Evolutionary conservation across 805 yeast species (phyloP).

Genomic region (Torulaspora maleeae): DNA sequence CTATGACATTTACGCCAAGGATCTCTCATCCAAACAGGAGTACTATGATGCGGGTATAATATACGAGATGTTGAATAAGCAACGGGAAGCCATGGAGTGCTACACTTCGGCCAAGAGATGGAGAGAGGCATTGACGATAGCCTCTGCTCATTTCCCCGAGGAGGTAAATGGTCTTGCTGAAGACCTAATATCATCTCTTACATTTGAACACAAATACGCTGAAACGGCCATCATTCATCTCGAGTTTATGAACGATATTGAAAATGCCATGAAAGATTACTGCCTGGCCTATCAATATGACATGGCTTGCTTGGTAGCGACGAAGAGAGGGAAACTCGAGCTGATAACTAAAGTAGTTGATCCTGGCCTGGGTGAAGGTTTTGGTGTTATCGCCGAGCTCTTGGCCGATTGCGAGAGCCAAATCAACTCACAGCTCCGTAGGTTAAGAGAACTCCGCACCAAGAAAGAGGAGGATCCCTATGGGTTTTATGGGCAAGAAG

Average conservation of each 20-base stretch:
- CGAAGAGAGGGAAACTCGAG: conserved; percentile 40
- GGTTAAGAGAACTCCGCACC: conserved; percentile 77
- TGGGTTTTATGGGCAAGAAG: conserved; percentile 70
- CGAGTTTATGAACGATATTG: conserved; percentile 55
- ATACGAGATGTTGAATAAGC: conserved; percentile 61
- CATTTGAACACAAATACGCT: conserved; percentile 64
- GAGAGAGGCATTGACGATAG: conserved; percentile 75
- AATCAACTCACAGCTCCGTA: conserved; percentile 70
- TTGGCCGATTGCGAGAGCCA: conserved; percentile 92
- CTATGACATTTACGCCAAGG: conserved; percentile 56
- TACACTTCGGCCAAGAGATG: conserved; percentile 70
- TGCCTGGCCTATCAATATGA: conserved; percentile 74
- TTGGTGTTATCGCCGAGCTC: conserved; percentile 80
- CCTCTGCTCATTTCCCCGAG: conserved; percentile 40
- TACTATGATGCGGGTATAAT: conserved; percentile 74
- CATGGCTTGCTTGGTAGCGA: conserved; percentile 66
- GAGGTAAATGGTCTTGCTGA: conserved; percentile 48
- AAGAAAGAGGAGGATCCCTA: conserved; percentile 84
- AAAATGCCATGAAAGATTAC: conserved; percentile 58
- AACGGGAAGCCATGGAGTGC: conserved; percentile 60
- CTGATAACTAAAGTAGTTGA: conserved; percentile 60
- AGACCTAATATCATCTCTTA: conserved; percentile 53
- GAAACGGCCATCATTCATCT: conserved; percentile 78
- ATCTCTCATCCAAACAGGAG: conserved; percentile 50
- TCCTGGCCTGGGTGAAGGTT: conserved; percentile 77